Evolutionary conservation across 2,329 filamentous ascomycete species (phyloP).

Genomic region (Diaporthe ilicicola): DNA sequence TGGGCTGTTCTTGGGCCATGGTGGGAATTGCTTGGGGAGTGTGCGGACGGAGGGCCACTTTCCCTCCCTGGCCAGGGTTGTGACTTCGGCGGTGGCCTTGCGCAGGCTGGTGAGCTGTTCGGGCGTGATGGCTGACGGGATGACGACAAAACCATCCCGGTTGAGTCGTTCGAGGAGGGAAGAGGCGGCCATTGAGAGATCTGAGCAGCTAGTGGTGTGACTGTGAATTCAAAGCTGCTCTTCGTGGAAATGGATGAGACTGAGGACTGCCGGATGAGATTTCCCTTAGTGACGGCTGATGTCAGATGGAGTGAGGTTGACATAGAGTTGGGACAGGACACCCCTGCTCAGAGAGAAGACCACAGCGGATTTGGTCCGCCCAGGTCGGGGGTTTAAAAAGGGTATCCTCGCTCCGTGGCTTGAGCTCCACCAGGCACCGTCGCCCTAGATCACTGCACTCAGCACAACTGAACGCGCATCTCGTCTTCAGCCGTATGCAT

Average conservation of each 20-base stretch:
- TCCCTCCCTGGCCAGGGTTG: constrained; percentile 70
- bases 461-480: neutral
- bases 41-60: constrained; percentile 85
- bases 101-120: constrained; percentile 67
- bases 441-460: neutral
- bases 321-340: constrained; percentile 13
- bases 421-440: neutral
- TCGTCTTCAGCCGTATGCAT: constrained; percentile 1
- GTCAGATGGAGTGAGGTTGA: constrained; percentile 21
- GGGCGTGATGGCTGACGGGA: constrained; percentile 70
- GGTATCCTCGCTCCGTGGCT: neutral
- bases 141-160: constrained; percentile 66
- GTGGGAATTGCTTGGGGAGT: constrained; percentile 89
- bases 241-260: neutral
- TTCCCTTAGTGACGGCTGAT: neutral
- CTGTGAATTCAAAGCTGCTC: neutral
- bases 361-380: neutral
- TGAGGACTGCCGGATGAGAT: neutral
- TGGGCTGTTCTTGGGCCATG: constrained; percentile 61
- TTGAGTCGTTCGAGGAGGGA: constrained; percentile 32
- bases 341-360: neutral
- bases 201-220: neutral
- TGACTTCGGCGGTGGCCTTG: constrained; percentile 64
- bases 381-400: neutral
- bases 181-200: constrained; percentile 25